A percentile compares a stretch with the other conserved stretches of the same genome.
Evolutionary conservation across 495 filamentous ascomycete genomes (phyloP).

Genomic region (Rhypophila decipiens): DNA sequence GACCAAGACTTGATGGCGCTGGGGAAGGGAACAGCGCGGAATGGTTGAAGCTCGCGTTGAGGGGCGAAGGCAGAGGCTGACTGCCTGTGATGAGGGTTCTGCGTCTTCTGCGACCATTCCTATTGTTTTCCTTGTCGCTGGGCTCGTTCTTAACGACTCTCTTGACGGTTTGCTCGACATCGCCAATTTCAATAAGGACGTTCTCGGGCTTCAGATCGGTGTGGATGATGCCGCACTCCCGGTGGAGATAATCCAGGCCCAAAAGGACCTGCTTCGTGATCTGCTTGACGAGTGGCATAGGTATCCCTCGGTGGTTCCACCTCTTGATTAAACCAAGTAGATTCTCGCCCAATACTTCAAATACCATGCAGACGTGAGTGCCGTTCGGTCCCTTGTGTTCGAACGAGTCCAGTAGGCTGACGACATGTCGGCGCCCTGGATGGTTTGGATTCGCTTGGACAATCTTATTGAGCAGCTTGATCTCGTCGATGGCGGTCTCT

Average conservation of each 20-base stretch:
- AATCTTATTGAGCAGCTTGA: slow-evolving; percentile 94
- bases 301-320: slow-evolving; percentile 96
- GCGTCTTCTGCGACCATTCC: slow-evolving; percentile 86
- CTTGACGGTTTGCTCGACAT: slow-evolving; percentile 94
- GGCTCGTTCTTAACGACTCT: slow-evolving; percentile 86
- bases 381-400: slow-evolving; percentile 97
- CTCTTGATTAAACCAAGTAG: slow-evolving; percentile 92
- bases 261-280: slow-evolving; percentile 97
- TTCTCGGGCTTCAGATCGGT: slow-evolving; percentile 98
- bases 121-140: slow-evolving; percentile 76
- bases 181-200: slow-evolving; percentile 96
- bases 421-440: slow-evolving; percentile 88
- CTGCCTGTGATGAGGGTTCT: slow-evolving; percentile 95
- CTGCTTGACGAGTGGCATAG: slow-evolving; percentile 92
- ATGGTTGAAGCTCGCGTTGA: slow-evolving; percentile 84
- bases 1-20: slow-evolving; percentile 73
- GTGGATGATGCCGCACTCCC: slow-evolving; percentile 98
- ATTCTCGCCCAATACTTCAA: slow-evolving; percentile 96
- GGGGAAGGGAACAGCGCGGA: slow-evolving; percentile 62
- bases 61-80: slow-evolving; percentile 89
- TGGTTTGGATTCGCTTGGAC: slow-evolving; percentile 91
- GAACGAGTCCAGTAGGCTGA: slow-evolving; percentile 92
- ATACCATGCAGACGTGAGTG: slow-evolving; percentile 97
- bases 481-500: slow-evolving; percentile 97
- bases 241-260: slow-evolving; percentile 90